Percentiles rank a stretch among this genome's conserved stretches.
Conservation (phyloP, 2,329 filamentous ascomycete genomes). For the Diaporthe citrichinensis region DNA sequence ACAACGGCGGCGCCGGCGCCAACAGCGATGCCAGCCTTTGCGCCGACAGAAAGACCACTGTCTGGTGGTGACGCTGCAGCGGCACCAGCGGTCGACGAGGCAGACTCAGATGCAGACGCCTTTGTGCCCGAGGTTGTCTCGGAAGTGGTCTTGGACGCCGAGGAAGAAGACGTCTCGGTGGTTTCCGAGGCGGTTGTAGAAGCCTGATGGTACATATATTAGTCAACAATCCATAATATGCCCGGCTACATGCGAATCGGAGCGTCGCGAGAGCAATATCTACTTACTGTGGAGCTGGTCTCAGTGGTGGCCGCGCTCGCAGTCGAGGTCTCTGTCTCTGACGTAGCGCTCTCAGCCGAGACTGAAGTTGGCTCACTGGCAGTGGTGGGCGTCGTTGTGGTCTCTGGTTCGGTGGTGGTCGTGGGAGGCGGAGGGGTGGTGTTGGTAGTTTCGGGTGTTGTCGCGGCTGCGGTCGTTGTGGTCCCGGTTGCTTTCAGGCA, state of each 20-base stretch:
- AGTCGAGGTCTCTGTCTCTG: constrained; percentile 23
- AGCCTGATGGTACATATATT: constrained; percentile 18
- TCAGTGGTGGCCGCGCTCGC: constrained; percentile 20
- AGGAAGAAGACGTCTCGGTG: constrained; percentile 30
- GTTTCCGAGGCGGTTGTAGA: constrained; percentile 27
- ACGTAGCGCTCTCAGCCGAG: constrained; percentile 16
- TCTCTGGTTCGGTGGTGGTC: constrained; percentile 28
- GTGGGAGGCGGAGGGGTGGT: constrained; percentile 22
- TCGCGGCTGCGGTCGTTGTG: constrained; percentile 14
- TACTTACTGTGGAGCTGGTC: constrained; percentile 36
- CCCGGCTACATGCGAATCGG: no score
- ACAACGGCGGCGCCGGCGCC: constrained; percentile 60
- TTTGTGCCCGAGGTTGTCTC: constrained; percentile 4
- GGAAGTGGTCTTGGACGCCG: constrained; percentile 17
- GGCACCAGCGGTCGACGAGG: constrained; percentile 41
- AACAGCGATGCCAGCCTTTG: constrained; percentile 65
- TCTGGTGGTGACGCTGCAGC: background rate
- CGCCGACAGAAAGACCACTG: constrained; percentile 55
- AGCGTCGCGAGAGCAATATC: background rate
- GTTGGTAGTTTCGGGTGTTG: constrained; percentile 22
- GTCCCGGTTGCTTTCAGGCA: constrained; percentile 41
- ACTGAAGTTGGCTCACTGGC: constrained; percentile 26
- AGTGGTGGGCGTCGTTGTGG: constrained; percentile 32
- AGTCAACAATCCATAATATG: background rate
- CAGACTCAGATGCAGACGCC: constrained; percentile 13